Conservation (phyloP, 2,329 filamentous ascomycete genomes). For the Plectosphaerella cucumerina region DNA sequence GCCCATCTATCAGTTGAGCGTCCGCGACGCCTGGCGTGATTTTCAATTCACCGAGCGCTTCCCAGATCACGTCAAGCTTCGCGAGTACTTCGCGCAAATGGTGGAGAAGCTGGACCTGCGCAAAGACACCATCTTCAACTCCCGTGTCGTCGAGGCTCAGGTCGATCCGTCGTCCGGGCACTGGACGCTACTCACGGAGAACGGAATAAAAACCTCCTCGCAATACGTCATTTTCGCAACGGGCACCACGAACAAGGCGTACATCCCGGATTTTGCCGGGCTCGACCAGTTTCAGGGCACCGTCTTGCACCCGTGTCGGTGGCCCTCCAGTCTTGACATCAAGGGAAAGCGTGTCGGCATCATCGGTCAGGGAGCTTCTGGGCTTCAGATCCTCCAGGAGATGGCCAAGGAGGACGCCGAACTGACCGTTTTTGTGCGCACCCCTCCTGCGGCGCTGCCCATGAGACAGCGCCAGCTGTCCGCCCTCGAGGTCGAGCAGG, state of each 20-base stretch:
- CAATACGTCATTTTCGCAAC: constrained; percentile 41
- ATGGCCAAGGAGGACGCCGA: constrained; percentile 28
- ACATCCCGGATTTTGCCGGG: constrained; percentile 29
- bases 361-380: constrained; percentile 25
- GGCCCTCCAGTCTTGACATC: constrained; percentile 16
- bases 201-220: constrained; percentile 30
- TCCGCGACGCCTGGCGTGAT: constrained; percentile 33
- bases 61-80: constrained; percentile 33
- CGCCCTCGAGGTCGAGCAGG: constrained; percentile 38
- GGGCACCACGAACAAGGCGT: constrained; percentile 39
- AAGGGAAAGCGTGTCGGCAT: constrained; percentile 21
- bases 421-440: constrained; percentile 50
- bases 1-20: constrained; percentile 29
- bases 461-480: constrained; percentile 47
- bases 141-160: constrained; percentile 32
- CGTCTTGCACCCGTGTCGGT: constrained; percentile 22
- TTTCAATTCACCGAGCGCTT: constrained; percentile 40
- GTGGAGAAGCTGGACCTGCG: constrained; percentile 36
- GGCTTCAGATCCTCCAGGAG: constrained; percentile 23
- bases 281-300: constrained; percentile 22
- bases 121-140: constrained; percentile 39
- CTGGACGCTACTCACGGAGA: constrained; percentile 40
- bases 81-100: constrained; percentile 41
- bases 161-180: constrained; percentile 28
- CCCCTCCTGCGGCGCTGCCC: constrained; percentile 53